Evolutionary conservation across 805 yeast species (phyloP), one percentile per base, ranked within the genome.

Genomic region (Clavispora vitiphila): DNA sequence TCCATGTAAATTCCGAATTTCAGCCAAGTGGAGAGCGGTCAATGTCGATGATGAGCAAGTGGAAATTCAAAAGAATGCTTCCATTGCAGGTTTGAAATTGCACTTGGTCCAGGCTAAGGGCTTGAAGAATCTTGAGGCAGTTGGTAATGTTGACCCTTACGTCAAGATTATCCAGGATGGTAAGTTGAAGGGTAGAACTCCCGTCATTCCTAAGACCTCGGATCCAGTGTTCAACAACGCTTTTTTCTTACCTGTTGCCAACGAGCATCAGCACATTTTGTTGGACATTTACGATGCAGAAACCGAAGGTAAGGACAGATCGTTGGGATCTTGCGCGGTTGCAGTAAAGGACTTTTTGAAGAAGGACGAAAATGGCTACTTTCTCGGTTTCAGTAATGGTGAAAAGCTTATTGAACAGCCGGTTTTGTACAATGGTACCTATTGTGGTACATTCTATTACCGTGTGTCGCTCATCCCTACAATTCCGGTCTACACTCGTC

Each of bases 131-230:
- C 62, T 83, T 51, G 85, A 83, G 50, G 72, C 80, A 12, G 74
- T 83, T 38, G 91, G 93, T 42, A 77, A 74, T 42, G 80, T 84
- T 53, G 90, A 86, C 61, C 93, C 95, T 4, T 85, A 83, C 53
- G 78, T 82, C 30, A 72, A 76, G 44, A 71, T 84, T 8, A 54
- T 76, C 27, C 60, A 78, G 43, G 79, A 81, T 53, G 84, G 83
- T 50, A 76, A 76, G 56, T 55, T 76, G 30, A 72, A 71, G 46
- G 83, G 73, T 40, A 71, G 68, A 47, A 80, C 93, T 2, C 56
- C 65, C 1, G 76, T 76, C 41, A 74, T 74, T 49, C 75, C 78
- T 10, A 72, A 77, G 37, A 71, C 79, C 1, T 56, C 71, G 25
- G 65, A 77, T 43, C 90, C 91, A 3, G 51, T 55, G n/a, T 86